Percentiles rank a stretch among this genome's conserved stretches.
phyloP scores from a whole-genome alignment of 2,329 filamentous ascomycete species.

The Fragosphaeria purpurea region DNA sequence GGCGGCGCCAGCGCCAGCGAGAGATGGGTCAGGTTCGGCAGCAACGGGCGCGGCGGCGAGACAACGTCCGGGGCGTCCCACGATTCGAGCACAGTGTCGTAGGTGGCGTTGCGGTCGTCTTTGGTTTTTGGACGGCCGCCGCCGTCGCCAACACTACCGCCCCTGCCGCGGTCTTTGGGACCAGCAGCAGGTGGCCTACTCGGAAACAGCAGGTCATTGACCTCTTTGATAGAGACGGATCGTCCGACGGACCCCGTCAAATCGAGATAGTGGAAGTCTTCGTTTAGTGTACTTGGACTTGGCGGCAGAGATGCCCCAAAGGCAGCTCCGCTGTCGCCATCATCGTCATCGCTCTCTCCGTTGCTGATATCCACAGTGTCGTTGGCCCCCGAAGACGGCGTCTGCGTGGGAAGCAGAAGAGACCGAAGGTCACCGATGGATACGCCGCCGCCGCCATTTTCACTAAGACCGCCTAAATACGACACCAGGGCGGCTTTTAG shows the following conservation, averaged over 20 bases:
- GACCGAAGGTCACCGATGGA: conserved; percentile 39
- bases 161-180: no score
- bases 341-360: conserved; percentile 17
- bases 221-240: conserved; percentile 41
- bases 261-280: conserved; percentile 42
- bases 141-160: no score
- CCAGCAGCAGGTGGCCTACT: no score
- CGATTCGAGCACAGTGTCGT: conserved; percentile 31
- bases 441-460: conserved; percentile 28
- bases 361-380: neutral
- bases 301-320: conserved; percentile 8
- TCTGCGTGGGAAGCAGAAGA: conserved; percentile 26
- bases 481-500: conserved; percentile 42
- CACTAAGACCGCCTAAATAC: conserved; percentile 34
- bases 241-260: conserved; percentile 41
- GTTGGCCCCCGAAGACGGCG: neutral
- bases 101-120: neutral
- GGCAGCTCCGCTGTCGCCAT: conserved; percentile 11
- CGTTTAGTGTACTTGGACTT: conserved; percentile 26
- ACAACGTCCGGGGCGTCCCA: conserved; percentile 34
- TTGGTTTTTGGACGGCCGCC: conserved; percentile 6
- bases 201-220: conserved; percentile 40
- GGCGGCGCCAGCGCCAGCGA: conserved; percentile 42
- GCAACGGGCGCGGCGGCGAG: conserved; percentile 27
- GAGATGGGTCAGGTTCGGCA: conserved; percentile 51